Evolutionary conservation across 2,329 filamentous ascomycete species (phyloP).

Genomic region (Achaetomium macrosporum): DNA sequence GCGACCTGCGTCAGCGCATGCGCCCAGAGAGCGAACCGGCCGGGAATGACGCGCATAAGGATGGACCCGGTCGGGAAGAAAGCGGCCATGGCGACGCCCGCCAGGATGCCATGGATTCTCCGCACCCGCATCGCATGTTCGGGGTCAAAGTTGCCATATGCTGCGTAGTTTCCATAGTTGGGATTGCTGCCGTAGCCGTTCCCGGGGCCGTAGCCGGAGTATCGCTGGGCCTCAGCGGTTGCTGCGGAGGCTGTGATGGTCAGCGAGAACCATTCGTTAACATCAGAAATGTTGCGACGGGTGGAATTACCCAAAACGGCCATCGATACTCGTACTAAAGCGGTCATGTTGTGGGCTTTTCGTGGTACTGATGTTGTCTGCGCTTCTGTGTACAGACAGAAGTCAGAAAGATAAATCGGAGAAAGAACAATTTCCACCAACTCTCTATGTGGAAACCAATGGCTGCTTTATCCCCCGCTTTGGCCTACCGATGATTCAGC

Average conservation of each 20-base stretch:
- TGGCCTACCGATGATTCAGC: no score
- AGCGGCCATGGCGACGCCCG: constrained; percentile 36
- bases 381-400: no score
- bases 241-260: neutral
- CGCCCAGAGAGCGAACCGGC: constrained; percentile 31
- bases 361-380: no score
- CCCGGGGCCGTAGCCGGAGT: neutral
- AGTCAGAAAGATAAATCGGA: neutral
- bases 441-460: no score
- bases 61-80: constrained; percentile 42
- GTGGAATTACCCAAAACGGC: neutral
- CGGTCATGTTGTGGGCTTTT: neutral
- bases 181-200: neutral
- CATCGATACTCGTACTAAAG: neutral
- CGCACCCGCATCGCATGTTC: constrained; percentile 12
- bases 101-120: constrained; percentile 37
- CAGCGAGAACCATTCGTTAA: neutral
- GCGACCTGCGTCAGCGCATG: constrained; percentile 37
- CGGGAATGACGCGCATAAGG: constrained; percentile 35
- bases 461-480: no score
- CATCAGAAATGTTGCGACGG: neutral
- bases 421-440: no score
- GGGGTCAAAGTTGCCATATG: constrained; percentile 12
- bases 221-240: neutral
- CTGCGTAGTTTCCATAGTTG: neutral